Evolutionary conservation across 75 land plant genomes (phyloP), one percentile per base, ranked within the genome.

Genomic region (Isoetes taiwanensis): DNA sequence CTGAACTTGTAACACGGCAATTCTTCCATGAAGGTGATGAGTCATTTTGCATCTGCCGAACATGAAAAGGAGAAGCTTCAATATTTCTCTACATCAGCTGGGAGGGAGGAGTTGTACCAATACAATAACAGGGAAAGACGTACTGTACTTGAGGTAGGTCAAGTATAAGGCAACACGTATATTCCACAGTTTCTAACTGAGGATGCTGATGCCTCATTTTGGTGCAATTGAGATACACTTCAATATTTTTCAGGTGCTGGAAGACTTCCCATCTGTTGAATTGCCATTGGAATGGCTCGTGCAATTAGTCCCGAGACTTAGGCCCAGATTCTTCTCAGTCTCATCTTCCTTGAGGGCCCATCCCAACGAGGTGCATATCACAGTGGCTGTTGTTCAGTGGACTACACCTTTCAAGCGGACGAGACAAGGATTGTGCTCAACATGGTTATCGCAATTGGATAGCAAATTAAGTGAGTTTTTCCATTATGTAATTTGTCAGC

Each of bases 281-380:
- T 70, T 87, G 52, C 94, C 97, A 39, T 77, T 91, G 53, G 97
- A 86, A 54, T 91, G 97, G 97, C 61, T 91, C 41, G 72, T 91
- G 42, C 95, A 91, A 64, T 66, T 88, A 17, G 94, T 86, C 31
- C 97, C 97, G 60, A 79, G 85, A 28, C 56, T 91, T 27, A 75
- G 71, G 50, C 78, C 80, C 28, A 74, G 97, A 41, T 78, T 74
- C 29, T 91, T 83, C 61, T 91, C 97, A 14, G 86, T 91, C 20
- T 73, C 97, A 17, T 91, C 97, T 31, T 91, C 97, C 24, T 77
- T 30, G 30, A 34, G 52, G 42, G 83, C 80, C 52, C 89, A 83
- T 69, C 89, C 85, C 23, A 75, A 79, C 52, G 68, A 91, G 56
- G 94, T 84, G 37, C 97, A 91, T 57, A 50, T 91, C 32, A 91